phyloP scores from a whole-genome alignment of 805 yeast genomes.

The Tetrapisispora nanseiensis region DNA sequence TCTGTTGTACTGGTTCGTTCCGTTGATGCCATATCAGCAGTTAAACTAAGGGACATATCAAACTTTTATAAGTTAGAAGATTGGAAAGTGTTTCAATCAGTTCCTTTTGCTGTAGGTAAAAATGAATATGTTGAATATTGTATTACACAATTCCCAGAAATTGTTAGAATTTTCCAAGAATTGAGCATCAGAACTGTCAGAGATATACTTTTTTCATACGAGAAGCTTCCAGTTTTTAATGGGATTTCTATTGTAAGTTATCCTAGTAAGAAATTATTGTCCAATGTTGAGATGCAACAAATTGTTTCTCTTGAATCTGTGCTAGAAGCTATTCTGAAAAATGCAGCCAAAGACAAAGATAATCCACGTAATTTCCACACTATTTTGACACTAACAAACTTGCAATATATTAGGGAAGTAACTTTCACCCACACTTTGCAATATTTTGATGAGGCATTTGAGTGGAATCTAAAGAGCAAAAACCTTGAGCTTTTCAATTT shows the following conservation, averaged over 20 bases:
- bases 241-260: constrained; percentile 30
- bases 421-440: constrained; percentile 42
- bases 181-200: constrained; percentile 28
- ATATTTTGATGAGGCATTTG: constrained; percentile 42
- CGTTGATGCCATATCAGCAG: constrained; percentile 38
- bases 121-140: constrained; percentile 20
- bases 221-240: constrained; percentile 29
- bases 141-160: constrained; percentile 31
- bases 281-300: constrained; percentile 34
- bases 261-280: constrained; percentile 30
- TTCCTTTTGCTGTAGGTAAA: constrained; percentile 6
- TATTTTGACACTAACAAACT: constrained; percentile 44
- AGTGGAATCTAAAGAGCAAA: constrained; percentile 34
- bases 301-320: constrained; percentile 38
- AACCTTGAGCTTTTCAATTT: constrained; percentile 37
- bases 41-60: constrained; percentile 43
- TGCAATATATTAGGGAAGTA: constrained; percentile 37
- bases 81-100: constrained; percentile 29
- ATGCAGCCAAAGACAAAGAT: constrained; percentile 34
- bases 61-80: constrained; percentile 33
- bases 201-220: constrained; percentile 27
- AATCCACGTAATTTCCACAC: constrained; percentile 36
- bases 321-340: constrained; percentile 34
- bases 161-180: constrained; percentile 28
- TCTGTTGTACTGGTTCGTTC: constrained; percentile 34